Conservation (phyloP, 768 basidiomycete species). For the Xanthoconium stramineum region DNA sequence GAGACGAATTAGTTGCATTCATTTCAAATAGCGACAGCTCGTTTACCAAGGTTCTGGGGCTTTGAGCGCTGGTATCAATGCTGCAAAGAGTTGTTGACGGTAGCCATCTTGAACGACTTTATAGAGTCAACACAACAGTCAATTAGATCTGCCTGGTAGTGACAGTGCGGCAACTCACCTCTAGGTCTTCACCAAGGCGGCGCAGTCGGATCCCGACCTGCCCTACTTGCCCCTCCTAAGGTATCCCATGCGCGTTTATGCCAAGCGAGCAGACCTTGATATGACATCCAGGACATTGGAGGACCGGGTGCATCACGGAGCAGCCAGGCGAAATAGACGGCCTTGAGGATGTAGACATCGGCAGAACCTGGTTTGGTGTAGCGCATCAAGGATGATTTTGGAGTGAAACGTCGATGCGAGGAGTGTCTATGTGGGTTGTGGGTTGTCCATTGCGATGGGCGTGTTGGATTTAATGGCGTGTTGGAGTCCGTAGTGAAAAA, state of each 20-base stretch:
- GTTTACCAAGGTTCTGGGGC: constrained; percentile 67
- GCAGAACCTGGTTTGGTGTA: constrained; percentile 72
- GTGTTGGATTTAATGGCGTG: constrained; percentile 57
- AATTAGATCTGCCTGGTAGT: neutral
- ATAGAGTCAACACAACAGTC: constrained; percentile 30
- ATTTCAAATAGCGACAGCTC: constrained; percentile 40
- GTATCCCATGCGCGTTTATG: too few relatives aligned
- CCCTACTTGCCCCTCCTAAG: too few relatives aligned
- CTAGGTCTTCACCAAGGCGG: too few relatives aligned
- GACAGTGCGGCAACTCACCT: constrained; percentile 43
- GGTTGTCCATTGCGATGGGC: constrained; percentile 37
- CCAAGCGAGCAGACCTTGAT: too few relatives aligned
- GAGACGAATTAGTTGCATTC: constrained; percentile 1
- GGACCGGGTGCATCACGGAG: too few relatives aligned
- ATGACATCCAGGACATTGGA: too few relatives aligned
- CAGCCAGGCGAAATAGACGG: too few relatives aligned
- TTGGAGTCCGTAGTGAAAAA: too few relatives aligned
- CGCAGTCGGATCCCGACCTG: too few relatives aligned
- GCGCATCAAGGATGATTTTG: constrained; percentile 74
- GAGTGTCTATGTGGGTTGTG: constrained; percentile 44
- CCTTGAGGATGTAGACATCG: too few relatives aligned
- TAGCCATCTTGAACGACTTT: constrained; percentile 72
- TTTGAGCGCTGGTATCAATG: constrained; percentile 68
- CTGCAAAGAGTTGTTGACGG: constrained; percentile 64
- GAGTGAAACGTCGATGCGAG: constrained; percentile 57